Base-by-base conservation (phyloP, 2,329 filamentous ascomycete genomes). In the Aureobasidium sp. region DNA sequence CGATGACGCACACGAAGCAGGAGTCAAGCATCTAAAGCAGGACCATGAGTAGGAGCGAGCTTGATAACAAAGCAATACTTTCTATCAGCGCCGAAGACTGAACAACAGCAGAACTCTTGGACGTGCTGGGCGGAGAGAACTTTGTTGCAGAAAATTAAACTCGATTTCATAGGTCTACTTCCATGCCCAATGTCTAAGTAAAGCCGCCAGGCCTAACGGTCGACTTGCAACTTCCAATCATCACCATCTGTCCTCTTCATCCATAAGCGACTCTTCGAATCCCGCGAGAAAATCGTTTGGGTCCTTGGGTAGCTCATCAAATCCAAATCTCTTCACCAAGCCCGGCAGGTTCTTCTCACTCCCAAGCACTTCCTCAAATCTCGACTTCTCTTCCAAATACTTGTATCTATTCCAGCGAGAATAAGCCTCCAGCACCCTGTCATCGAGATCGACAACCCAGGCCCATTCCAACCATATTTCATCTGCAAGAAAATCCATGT, bases 381-480 rank as follows among this genome's bases (percentile, higher is more conserved):
- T 55, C 36, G 37, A 41, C 26, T 47, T 26, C 41, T 46, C 41
- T 13, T 34, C 20, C 39, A 44, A 2, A 0, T 13, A 3, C 37
- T 29, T 6, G 17, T 32, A 41, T 29, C 27, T 20, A 2, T 39
- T 29, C 27, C 53, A 36, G 41, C n/a, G 13, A 4, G 29, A 39
- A 6, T 62, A 65, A 0, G 63, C 65, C 55, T 67, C 65, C 15
- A 67, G 43, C 1, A 57, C 47, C 29, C 57, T 47, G 13, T 39
- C 26, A 60, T 71, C 70, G 4, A 71, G 59, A 64, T 71, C 67
- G 32, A 71, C 56, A 13, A 70, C 68, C 53, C 71, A 71, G 12
- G 65, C 66, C 65, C 66, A 71, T 60, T 70, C 69, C 61, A 70
- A 70, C 27, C 65, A 69, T 10, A 65, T 13, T 2, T 50, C 46